Conservation (phyloP, 306 rosid genomes). For the Sicyos edulis region DNA sequence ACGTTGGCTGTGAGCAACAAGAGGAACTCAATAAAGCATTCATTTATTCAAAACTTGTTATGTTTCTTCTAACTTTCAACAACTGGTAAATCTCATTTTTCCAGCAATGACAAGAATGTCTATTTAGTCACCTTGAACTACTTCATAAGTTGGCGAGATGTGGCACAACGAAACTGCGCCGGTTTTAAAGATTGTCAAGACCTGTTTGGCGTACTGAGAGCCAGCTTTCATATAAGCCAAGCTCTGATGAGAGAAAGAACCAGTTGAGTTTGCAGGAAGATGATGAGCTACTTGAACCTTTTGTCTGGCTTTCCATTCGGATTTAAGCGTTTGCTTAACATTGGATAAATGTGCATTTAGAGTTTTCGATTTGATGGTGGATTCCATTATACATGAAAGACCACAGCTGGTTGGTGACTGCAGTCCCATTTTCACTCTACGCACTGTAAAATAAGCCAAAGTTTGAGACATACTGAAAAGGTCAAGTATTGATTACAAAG, state of each 20-base stretch:
- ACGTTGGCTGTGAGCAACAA: neutral
- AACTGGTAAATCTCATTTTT: neutral
- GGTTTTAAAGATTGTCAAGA: constrained; percentile 73
- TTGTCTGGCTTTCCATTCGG: constrained; percentile 71
- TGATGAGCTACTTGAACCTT: constrained; percentile 53
- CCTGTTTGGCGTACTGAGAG: constrained; percentile 71
- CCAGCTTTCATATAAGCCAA: constrained; percentile 90
- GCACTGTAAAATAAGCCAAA: constrained; percentile 47
- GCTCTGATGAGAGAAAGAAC: constrained; percentile 74
- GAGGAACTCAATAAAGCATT: neutral
- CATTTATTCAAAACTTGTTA: neutral
- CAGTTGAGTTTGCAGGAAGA: constrained; percentile 48
- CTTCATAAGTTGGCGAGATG: constrained; percentile 74
- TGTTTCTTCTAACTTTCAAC: neutral
- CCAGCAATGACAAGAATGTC: neutral
- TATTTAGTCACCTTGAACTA: constrained; percentile 57
- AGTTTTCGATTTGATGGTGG: constrained; percentile 47
- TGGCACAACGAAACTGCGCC: constrained; percentile 72
- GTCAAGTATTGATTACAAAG: neutral
- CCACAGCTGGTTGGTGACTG: constrained; percentile 88
- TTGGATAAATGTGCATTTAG: constrained; percentile 43
- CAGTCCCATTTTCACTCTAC: constrained; percentile 64
- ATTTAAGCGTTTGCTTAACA: constrained; percentile 50
- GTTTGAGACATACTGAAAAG: constrained; percentile 15
- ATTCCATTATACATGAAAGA: constrained; percentile 43